A percentile compares a stretch with the other conserved stretches of the same genome.
phyloP scores from a whole-genome alignment of 1,284 basidiomycete species.

The Boletus smithii region DNA sequence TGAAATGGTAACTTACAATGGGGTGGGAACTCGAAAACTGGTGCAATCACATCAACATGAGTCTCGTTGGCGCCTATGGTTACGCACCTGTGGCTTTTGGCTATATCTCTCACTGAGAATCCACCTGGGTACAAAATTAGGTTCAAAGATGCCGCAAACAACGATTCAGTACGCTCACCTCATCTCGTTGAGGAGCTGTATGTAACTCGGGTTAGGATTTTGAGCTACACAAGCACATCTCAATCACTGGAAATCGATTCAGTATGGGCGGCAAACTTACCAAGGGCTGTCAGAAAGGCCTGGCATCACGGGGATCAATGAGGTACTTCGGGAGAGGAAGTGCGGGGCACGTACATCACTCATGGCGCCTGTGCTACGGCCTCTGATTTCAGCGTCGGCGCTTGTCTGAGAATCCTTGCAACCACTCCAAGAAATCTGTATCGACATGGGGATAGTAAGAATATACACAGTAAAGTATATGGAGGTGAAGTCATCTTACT shows the following conservation, averaged over 20 bases:
- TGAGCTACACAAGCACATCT: conserved; percentile 37
- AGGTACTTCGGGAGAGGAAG: background rate
- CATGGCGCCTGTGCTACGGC: conserved; percentile 87
- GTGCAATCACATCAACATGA: conserved; percentile 2
- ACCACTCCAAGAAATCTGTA: conserved; percentile 76
- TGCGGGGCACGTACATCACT: conserved; percentile 52
- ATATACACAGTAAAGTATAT: background rate
- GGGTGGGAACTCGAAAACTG: conserved; percentile 76
- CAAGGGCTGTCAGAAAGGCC: conserved; percentile 73
- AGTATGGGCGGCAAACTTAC: conserved; percentile 33
- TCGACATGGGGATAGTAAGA: background rate
- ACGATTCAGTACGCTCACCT: conserved; percentile 39
- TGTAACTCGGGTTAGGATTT: conserved; percentile 76
- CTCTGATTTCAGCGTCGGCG: conserved; percentile 82
- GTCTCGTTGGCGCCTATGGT: conserved; percentile 5
- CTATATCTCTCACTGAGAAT: conserved; percentile 68
- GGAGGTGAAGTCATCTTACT: conserved; percentile 31
- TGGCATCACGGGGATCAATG: conserved; percentile 31
- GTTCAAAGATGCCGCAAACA: background rate
- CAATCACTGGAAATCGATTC: conserved; percentile 8
- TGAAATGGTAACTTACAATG: conserved; percentile 51
- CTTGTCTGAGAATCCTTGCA: conserved; percentile 94
- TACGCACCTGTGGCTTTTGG: conserved; percentile 76
- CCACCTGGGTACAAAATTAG: conserved; percentile 33
- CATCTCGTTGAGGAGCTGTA: conserved; percentile 71